These are phyloP conservation scores for Dactylellina leptospora DNA, from an alignment of 2,329 filamentous ascomycete species.

Conservation along the genomic window DNA sequence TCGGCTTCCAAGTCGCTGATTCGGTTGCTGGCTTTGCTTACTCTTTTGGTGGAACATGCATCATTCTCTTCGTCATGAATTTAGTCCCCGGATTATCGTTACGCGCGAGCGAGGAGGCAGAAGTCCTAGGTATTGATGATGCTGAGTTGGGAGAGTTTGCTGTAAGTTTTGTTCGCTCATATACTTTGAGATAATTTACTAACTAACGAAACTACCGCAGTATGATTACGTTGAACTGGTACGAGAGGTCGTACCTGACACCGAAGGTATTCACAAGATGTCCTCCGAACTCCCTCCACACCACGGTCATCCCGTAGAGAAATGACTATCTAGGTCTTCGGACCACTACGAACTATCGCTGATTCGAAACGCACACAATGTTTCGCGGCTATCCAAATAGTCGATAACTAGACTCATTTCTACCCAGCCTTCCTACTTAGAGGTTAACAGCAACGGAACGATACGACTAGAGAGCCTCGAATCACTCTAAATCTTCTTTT, in stretches of 20 bases:
- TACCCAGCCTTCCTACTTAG: background rate
- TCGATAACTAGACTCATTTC: constrained; percentile 41
- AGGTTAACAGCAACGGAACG: background rate
- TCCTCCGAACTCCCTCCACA: constrained; percentile 53
- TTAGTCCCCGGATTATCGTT: constrained; percentile 78
- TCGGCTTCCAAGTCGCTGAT: constrained; percentile 84
- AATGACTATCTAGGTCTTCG: constrained; percentile 54
- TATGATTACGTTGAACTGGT: constrained; percentile 91
- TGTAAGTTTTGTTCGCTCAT: constrained; percentile 61
- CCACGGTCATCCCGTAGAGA: constrained; percentile 51
- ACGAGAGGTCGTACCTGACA: constrained; percentile 68
- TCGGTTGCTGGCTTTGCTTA: constrained; percentile 78
- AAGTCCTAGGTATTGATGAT: constrained; percentile 86
- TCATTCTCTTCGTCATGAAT: constrained; percentile 83
- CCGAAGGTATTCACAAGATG: constrained; percentile 55
- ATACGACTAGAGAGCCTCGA: too few relatives aligned
- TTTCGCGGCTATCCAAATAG: constrained; percentile 52
- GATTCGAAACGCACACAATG: constrained; percentile 52
- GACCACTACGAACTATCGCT: constrained; percentile 53
- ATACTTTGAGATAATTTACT: constrained; percentile 15
- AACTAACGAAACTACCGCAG: constrained; percentile 57
- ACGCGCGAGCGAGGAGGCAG: constrained; percentile 77
- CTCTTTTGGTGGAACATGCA: constrained; percentile 78
- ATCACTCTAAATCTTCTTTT: too few relatives aligned
- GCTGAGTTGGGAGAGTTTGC: constrained; percentile 92